Evolutionary conservation across 192 early-diverging fungal genomes (phyloP), one percentile per base, ranked within the genome.

Genomic region (Dissophora globulifera): DNA sequence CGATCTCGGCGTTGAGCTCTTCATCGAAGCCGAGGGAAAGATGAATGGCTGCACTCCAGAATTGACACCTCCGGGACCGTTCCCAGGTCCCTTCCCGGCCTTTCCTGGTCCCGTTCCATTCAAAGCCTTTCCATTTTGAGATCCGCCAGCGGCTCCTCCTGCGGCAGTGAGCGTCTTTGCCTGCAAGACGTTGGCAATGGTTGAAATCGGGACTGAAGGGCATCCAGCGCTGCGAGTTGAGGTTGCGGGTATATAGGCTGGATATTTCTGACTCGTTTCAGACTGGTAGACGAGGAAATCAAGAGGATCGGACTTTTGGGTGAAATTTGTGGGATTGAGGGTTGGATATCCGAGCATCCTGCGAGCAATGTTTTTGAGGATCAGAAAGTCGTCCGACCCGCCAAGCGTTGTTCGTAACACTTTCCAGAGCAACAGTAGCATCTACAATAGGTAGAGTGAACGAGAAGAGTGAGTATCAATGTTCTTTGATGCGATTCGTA

Each of bases 351-450:
- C 88, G 53, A 85, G 69, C 32, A 83, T 60, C 38, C 61, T 56
- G 33, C 89, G 71, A 5, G 81, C 72, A 19, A 65, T 67, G 31
- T 75, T 66, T 53, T 88, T 91, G 29, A 90, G 65, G 32, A 56
- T 47, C 10, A 56, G 67, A 17, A 93, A 78, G 17, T 81, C 70
- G 15, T 84, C 72, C 23, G 81, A 51, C 30, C 81, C 83, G 10
- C 92, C 92, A 15, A 92, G 53, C 27, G 85, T 87, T 15, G 78
- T 62, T 20, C 88, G 50, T 19, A 93, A 50, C 15, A 87, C 82
- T 78, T 93, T 93, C 89, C 89, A 92, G 0, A 91, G 72, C 27
- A 93, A 62, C 3, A 92, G 64, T 8, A 91, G 56, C 32, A 93
- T 75, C 88, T 93, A 45, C 1, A 25, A 35, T 41, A 10, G n/a